Conservation (phyloP, 352 stramenopile species). For the Globisporangium cylindrosporum region DNA sequence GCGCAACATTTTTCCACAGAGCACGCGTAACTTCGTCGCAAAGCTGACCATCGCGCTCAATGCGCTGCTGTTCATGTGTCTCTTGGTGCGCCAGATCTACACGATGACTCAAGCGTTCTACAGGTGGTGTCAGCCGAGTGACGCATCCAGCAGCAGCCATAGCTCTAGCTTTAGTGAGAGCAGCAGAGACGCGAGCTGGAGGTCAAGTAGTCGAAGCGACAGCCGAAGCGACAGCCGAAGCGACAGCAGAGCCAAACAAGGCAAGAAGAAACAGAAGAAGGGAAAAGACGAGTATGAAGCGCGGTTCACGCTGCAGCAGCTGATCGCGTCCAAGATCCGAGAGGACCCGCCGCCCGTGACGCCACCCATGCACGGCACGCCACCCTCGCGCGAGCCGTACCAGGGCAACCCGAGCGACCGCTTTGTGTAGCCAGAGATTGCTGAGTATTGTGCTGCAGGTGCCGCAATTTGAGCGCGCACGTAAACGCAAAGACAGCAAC, state of each 20-base stretch:
- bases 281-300: background rate
- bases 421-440: constrained; percentile 4
- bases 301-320: constrained; percentile 14
- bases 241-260: background rate
- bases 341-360: constrained; percentile 10
- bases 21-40: constrained; percentile 34
- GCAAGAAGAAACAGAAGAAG: background rate
- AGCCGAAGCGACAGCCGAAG: background rate
- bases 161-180: background rate
- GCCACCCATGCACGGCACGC: constrained; percentile 5
- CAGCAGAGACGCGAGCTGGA: background rate
- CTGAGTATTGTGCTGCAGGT: background rate
- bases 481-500: background rate
- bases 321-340: constrained; percentile 21
- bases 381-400: constrained; percentile 9
- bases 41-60: constrained; percentile 47
- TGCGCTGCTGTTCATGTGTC: constrained; percentile 34
- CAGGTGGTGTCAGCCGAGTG: constrained; percentile 13
- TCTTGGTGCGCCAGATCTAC: constrained; percentile 42
- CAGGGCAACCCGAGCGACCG: constrained; percentile 10
- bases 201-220: constrained; percentile 5
- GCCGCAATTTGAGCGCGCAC: background rate
- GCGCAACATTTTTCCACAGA: constrained; percentile 34
- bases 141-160: background rate
- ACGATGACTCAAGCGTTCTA: constrained; percentile 20